Conservation (phyloP, 2,329 filamentous ascomycete species). For the Fusarium fujikuroi region DNA sequence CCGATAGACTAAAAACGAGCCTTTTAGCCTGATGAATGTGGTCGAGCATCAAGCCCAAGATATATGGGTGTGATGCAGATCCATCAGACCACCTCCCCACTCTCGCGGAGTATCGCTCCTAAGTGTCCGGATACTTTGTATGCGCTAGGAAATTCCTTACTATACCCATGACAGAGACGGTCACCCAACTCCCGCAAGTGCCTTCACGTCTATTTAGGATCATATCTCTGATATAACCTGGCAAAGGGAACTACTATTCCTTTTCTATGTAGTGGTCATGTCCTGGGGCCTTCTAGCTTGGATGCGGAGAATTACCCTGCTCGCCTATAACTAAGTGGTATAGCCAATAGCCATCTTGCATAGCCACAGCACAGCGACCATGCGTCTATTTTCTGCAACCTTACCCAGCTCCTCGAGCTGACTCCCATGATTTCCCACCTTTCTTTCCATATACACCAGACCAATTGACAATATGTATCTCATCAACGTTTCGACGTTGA, state of each 20-base stretch:
- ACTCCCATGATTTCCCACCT: neutral
- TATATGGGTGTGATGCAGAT: neutral
- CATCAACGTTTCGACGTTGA: constrained; percentile 21
- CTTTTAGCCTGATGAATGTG: neutral
- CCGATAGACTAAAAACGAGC: neutral
- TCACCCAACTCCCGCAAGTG: neutral
- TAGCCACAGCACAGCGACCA: neutral
- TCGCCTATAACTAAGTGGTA: neutral
- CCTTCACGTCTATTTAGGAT: neutral
- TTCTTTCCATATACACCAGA: rapidly evolving
- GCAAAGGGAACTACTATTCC: too few relatives aligned
- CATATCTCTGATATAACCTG: neutral
- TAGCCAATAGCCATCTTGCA: neutral
- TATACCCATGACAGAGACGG: rapidly evolving
- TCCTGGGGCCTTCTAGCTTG: neutral
- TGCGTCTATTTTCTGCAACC: neutral
- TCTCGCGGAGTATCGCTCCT: constrained; percentile 1
- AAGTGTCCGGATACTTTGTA: neutral
- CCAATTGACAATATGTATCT: constrained; percentile 23
- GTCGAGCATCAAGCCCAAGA: neutral
- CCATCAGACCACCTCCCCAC: neutral
- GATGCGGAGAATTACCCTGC: neutral
- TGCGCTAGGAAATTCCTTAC: neutral
- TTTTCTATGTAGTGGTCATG: too few relatives aligned
- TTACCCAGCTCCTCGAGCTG: neutral